Percentiles rank a stretch among this genome's conserved stretches.
Conservation (phyloP, 345 rosid genomes). For the Camelina hispida region DNA sequence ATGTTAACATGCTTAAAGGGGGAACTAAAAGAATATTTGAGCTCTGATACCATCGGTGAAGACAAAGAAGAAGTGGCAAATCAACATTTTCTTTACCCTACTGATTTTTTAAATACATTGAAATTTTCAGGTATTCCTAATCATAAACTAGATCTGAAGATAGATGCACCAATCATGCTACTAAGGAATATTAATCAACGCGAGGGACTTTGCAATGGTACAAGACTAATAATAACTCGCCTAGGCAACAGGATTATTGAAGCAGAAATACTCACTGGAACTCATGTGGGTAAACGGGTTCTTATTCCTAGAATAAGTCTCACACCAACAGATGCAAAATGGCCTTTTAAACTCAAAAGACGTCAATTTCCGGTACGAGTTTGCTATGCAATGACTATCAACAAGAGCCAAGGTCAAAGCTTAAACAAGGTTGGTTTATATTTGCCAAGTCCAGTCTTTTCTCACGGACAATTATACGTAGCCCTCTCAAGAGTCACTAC, state of each 20-base stretch:
- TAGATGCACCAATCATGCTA: conserved; percentile 5
- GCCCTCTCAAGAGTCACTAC: conserved; percentile 7
- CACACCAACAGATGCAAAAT: conserved; percentile 12
- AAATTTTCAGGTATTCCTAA: conserved; percentile 18
- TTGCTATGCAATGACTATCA: conserved; percentile 19
- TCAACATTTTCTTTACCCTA: conserved; percentile 7
- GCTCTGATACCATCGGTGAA: conserved; percentile 1
- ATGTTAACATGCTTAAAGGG: not conserved
- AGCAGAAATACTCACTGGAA: conserved; percentile 9
- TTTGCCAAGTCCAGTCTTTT: not conserved
- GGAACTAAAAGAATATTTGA: conserved; percentile 1
- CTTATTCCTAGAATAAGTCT: conserved; percentile 16
- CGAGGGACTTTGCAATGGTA: not conserved
- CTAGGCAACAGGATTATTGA: not conserved
- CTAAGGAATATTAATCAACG: conserved; percentile 6
- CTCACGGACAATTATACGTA: not conserved
- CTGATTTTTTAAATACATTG: not conserved
- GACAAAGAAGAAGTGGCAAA: conserved; percentile 29
- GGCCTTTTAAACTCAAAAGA: not conserved
- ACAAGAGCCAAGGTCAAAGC: conserved; percentile 9
- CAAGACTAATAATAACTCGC: conserved; percentile 16
- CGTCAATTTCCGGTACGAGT: not conserved
- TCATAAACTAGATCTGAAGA: conserved; percentile 1
- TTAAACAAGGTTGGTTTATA: not conserved
- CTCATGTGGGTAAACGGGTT: not conserved